Evolutionary conservation across 2,329 filamentous ascomycete genomes (phyloP).

Genomic region (Talaromyces sp.): DNA sequence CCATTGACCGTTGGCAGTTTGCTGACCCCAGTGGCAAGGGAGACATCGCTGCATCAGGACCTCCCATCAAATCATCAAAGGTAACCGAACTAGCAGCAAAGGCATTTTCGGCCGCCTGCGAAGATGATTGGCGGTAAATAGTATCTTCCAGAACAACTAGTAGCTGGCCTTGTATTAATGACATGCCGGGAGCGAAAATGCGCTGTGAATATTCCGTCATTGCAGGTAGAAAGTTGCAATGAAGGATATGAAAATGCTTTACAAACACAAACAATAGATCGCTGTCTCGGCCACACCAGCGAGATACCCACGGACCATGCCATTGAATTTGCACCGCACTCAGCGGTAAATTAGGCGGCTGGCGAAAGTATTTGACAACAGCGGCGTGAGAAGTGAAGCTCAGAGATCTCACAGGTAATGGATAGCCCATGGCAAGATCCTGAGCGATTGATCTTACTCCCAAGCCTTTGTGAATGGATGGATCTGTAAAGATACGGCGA

Average conservation of each 20-base stretch:
- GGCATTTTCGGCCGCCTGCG: constrained; percentile 42
- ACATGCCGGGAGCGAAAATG: constrained; percentile 66
- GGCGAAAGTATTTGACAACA: constrained; percentile 55
- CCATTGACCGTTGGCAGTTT: constrained; percentile 73
- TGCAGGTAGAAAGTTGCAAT: constrained; percentile 63
- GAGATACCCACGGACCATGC: constrained; percentile 76
- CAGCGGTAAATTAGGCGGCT: constrained; percentile 60
- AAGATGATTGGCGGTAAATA: constrained; percentile 62
- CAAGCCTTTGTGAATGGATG: constrained; percentile 54
- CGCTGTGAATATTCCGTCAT: constrained; percentile 50
- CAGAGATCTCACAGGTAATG: constrained; percentile 57
- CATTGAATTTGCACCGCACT: constrained; percentile 70
- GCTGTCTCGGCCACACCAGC: constrained; percentile 82
- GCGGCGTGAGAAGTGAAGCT: constrained; percentile 58
- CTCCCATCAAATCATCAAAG: constrained; percentile 60
- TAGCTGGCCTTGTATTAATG: constrained; percentile 76
- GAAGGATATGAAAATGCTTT: constrained; percentile 78
- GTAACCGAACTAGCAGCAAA: constrained; percentile 49
- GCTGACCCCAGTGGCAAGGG: constrained; percentile 58
- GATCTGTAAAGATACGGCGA: constrained; percentile 64
- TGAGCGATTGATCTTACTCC: constrained; percentile 50
- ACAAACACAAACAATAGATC: constrained; percentile 88
- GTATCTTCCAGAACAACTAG: constrained; percentile 74
- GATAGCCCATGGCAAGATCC: constrained; percentile 64
- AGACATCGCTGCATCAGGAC: constrained; percentile 61